These are phyloP conservation scores for Aspergillus baeticus DNA, from an alignment of 495 filamentous ascomycete species.

Conservation along the genomic window DNA sequence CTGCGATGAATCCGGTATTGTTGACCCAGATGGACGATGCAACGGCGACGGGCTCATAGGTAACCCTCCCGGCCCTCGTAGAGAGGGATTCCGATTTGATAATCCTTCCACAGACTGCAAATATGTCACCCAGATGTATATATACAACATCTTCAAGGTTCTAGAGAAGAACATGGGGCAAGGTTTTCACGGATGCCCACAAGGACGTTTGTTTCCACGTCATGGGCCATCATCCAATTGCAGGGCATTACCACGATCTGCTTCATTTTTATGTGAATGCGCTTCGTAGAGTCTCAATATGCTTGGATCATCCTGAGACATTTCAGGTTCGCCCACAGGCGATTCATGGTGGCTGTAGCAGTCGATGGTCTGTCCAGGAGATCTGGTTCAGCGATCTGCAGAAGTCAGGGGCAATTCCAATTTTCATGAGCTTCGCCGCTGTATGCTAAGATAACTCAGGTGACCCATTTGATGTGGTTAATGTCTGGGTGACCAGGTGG, in stretches of 20 bases:
- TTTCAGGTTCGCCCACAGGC: constrained; percentile 35
- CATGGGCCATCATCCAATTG: constrained; percentile 36
- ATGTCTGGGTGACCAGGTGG: constrained; percentile 42
- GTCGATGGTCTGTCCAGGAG: constrained; percentile 35
- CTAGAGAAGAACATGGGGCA: constrained; percentile 38
- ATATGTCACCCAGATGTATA: constrained; percentile 36
- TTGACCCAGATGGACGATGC: constrained; percentile 13
- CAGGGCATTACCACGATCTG: constrained; percentile 34
- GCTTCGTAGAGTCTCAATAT: constrained; percentile 30
- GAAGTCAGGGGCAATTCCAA: constrained; percentile 30
- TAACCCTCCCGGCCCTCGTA: constrained; percentile 18
- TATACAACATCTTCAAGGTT: constrained; percentile 38
- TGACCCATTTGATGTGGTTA: constrained; percentile 33
- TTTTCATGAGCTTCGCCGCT: neutral
- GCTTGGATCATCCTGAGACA: constrained; percentile 33
- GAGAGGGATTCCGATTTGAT: constrained; percentile 36
- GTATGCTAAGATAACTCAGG: constrained; percentile 15
- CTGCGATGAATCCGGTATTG: constrained; percentile 14
- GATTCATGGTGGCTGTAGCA: constrained; percentile 37
- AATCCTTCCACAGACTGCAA: constrained; percentile 35
- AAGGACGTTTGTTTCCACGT: constrained; percentile 37
- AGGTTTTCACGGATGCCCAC: constrained; percentile 35
- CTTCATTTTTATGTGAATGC: constrained; percentile 42
- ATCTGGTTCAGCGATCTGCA: constrained; percentile 33
- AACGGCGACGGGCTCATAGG: constrained; percentile 14